Percentiles rank a stretch among this genome's conserved stretches.
Conservation (phyloP, 2,329 filamentous ascomycete species). For the Fusarium ambrosium region DNA sequence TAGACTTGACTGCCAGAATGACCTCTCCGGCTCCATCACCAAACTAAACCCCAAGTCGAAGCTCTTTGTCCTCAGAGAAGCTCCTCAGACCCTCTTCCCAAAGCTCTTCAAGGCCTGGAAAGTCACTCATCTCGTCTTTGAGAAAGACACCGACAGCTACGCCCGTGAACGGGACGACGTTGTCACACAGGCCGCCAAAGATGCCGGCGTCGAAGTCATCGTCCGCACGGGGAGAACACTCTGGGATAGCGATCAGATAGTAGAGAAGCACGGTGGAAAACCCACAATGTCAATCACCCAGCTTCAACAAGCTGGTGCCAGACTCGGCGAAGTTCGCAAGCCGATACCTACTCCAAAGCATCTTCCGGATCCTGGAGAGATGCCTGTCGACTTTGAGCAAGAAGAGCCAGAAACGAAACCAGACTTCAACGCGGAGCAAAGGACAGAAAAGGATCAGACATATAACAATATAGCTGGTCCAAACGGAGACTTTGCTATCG, state of each 20-base stretch:
- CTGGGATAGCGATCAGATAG: constrained; percentile 80
- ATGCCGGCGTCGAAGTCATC: constrained; percentile 78
- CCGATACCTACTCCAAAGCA: constrained; percentile 71
- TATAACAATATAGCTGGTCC: constrained; percentile 76
- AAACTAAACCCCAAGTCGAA: constrained; percentile 79
- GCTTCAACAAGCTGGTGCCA: constrained; percentile 72
- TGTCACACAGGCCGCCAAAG: constrained; percentile 70
- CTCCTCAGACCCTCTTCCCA: constrained; percentile 77
- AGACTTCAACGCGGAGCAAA: constrained; percentile 72
- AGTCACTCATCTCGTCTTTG: constrained; percentile 82
- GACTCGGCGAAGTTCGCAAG: constrained; percentile 71
- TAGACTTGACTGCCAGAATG: constrained; percentile 79
- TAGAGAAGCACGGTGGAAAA: constrained; percentile 74
- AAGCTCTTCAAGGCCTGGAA: constrained; percentile 81
- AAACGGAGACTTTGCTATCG: constrained; percentile 76
- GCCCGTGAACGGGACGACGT: constrained; percentile 72
- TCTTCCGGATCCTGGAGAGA: constrained; percentile 76
- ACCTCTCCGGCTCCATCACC: constrained; percentile 76
- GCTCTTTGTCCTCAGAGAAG: constrained; percentile 79
- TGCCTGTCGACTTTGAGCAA: constrained; percentile 70
- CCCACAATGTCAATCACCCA: constrained; percentile 82
- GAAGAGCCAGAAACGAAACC: constrained; percentile 62
- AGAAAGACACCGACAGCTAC: constrained; percentile 84
- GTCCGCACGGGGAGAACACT: constrained; percentile 74
- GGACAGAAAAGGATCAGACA: constrained; percentile 66